Percentiles rank a stretch among this genome's conserved stretches.
Evolutionary conservation across 2,329 filamentous ascomycete genomes (phyloP).

Genomic region (Didymella segeticola): DNA sequence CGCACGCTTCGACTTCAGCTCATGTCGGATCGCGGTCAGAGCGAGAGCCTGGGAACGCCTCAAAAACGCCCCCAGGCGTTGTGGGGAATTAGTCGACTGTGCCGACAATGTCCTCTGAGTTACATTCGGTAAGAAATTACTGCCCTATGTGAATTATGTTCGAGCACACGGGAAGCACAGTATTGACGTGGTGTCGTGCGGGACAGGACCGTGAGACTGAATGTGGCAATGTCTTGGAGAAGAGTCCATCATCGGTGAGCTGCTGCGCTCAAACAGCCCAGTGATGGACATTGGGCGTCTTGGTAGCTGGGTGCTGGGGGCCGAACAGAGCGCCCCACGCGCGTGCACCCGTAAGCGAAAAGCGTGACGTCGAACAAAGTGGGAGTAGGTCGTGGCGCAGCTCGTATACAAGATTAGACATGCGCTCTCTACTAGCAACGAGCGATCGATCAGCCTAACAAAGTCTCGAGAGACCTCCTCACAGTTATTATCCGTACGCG

Average conservation of each 20-base stretch:
- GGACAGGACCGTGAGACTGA: neutral
- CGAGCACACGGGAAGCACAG: neutral
- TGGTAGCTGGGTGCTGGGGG: neutral
- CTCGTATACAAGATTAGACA: neutral
- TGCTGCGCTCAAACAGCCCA: neutral
- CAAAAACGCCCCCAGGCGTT: slow-evolving; percentile 8
- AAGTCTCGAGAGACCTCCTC: neutral
- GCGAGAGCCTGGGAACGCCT: slow-evolving; percentile 19
- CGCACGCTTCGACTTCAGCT: slow-evolving; percentile 15
- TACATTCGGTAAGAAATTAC: neutral
- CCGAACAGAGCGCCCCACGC: neutral
- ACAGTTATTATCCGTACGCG: neutral
- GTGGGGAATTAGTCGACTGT: neutral
- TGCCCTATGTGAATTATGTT: neutral
- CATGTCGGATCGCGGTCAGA: slow-evolving; percentile 17
- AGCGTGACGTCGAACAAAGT: slow-evolving; percentile 13
- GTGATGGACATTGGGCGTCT: neutral
- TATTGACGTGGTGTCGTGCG: neutral
- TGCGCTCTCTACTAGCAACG: neutral
- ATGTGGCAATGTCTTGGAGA: neutral
- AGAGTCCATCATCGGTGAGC: neutral
- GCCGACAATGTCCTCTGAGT: neutral
- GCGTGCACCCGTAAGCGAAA: slow-evolving; percentile 3
- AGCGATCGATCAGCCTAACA: neutral
- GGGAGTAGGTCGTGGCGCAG: slow-evolving; percentile 5